Evolutionary conservation across 495 filamentous ascomycete genomes (phyloP).

Genomic region (Aspergillus baeticus): DNA sequence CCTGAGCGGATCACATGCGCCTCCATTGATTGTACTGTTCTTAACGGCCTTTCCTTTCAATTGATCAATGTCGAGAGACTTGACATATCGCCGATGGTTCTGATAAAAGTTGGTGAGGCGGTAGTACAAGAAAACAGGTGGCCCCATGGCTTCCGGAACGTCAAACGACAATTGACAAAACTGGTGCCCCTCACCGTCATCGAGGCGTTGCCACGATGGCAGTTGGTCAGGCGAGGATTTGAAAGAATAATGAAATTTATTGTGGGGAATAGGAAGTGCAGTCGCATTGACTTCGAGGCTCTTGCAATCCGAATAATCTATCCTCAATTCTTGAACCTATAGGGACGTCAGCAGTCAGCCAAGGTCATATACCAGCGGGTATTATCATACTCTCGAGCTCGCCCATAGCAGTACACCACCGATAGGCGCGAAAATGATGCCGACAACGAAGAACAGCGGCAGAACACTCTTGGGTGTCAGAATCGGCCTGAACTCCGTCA

Average conservation of each 20-base stretch:
- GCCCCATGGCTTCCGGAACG: slow-evolving; percentile 71
- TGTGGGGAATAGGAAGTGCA: slow-evolving; percentile 37
- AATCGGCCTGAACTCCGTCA: slow-evolving; percentile 62
- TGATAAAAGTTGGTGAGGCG: slow-evolving; percentile 98
- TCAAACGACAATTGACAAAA: slow-evolving; percentile 71
- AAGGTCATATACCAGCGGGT: background rate
- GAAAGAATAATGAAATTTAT: slow-evolving; percentile 65
- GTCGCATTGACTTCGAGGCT: slow-evolving; percentile 33
- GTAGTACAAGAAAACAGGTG: slow-evolving; percentile 90
- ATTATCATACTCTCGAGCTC: slow-evolving; percentile 60
- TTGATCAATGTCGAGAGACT: slow-evolving; percentile 80
- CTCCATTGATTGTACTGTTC: slow-evolving; percentile 57
- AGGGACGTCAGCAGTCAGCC: slow-evolving; percentile 13
- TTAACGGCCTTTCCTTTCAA: slow-evolving; percentile 69
- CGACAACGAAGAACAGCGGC: slow-evolving; percentile 83
- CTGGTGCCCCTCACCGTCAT: slow-evolving; percentile 15
- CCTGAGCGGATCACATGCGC: slow-evolving; percentile 74
- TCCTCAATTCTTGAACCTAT: slow-evolving; percentile 84
- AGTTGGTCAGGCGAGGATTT: slow-evolving; percentile 40
- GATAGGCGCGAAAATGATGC: slow-evolving; percentile 84
- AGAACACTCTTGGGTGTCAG: slow-evolving; percentile 90
- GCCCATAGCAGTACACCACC: slow-evolving; percentile 83
- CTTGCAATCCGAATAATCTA: slow-evolving; percentile 86
- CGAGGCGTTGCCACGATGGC: slow-evolving; percentile 37
- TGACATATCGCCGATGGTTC: slow-evolving; percentile 95